Percentiles rank a stretch among this genome's conserved stretches.
These are phyloP conservation scores for Flaveria brownii DNA, from an alignment of 129 eudicot species.

Conservation along the genomic window DNA sequence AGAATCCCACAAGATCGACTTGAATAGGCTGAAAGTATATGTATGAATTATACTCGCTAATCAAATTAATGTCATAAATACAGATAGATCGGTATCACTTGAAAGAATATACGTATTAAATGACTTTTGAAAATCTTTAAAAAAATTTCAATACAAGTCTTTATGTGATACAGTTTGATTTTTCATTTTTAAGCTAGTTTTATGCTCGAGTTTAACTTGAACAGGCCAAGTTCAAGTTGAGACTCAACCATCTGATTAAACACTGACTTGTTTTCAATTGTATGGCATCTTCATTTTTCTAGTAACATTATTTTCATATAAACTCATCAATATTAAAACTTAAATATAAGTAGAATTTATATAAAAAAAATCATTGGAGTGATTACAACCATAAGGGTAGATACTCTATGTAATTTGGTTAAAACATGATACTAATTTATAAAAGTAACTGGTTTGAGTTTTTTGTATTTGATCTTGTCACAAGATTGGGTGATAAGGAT, in stretches of 20 bases:
- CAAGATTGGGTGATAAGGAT: no score
- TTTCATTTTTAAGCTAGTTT: no score
- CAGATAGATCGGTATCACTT: no score
- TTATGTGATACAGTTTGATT: no score
- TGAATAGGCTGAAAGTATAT: neutral
- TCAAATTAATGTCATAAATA: neutral
- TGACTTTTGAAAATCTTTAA: no score
- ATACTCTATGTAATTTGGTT: no score
- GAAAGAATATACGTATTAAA: no score
- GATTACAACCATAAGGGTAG: neutral
- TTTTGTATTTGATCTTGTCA: no score
- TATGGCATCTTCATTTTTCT: neutral
- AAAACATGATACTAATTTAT: no score
- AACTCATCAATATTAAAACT: neutral
- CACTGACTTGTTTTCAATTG: neutral
- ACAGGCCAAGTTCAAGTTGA: neutral
- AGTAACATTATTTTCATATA: neutral
- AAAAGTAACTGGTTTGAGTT: no score
- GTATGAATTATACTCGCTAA: neutral
- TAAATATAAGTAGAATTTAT: neutral
- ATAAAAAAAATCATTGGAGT: neutral
- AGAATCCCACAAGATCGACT: neutral
- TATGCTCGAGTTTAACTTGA: neutral
- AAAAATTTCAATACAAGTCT: no score
- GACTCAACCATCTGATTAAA: neutral